phyloP scores from a whole-genome alignment of 23 red algal species.

The Gracilaria gracilis region DNA sequence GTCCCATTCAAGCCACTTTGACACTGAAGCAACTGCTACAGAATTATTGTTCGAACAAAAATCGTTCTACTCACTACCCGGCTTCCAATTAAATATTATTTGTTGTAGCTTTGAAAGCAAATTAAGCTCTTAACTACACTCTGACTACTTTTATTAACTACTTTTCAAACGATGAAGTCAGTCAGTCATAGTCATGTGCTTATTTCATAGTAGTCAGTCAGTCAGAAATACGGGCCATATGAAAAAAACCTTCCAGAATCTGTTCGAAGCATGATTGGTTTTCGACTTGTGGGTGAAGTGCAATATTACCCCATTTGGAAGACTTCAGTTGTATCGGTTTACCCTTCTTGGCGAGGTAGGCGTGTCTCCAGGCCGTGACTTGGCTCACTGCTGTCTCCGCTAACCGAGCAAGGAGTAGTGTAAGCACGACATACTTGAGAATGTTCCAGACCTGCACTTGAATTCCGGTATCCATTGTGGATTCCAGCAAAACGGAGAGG shows the following conservation, averaged over 20 bases:
- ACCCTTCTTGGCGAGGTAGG: not conserved
- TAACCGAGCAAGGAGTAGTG: not conserved
- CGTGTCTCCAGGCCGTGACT: slow-evolving; percentile 11
- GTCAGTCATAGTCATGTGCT: no score
- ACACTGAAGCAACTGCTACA: no score
- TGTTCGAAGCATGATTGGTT: not conserved
- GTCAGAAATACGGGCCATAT: not conserved
- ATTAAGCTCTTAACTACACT: no score
- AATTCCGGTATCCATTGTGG: slow-evolving; percentile 8
- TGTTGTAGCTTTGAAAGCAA: no score
- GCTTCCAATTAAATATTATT: no score
- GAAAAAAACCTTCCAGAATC: not conserved
- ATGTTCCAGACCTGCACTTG: not conserved
- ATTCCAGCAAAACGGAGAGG: no score
- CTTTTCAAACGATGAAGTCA: no score
- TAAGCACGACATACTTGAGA: slow-evolving; percentile 1
- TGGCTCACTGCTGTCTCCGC: not conserved
- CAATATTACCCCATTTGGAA: not conserved
- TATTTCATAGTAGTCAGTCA: no score
- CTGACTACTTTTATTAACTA: no score
- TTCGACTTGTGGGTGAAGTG: not conserved
- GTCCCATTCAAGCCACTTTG: no score
- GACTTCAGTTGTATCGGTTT: not conserved
- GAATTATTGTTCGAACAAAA: no score
- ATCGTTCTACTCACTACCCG: no score